Percentiles rank a stretch among this genome's conserved stretches.
phyloP scores from a whole-genome alignment of 768 basidiomycete genomes.

The Mycena rebaudengoi region DNA sequence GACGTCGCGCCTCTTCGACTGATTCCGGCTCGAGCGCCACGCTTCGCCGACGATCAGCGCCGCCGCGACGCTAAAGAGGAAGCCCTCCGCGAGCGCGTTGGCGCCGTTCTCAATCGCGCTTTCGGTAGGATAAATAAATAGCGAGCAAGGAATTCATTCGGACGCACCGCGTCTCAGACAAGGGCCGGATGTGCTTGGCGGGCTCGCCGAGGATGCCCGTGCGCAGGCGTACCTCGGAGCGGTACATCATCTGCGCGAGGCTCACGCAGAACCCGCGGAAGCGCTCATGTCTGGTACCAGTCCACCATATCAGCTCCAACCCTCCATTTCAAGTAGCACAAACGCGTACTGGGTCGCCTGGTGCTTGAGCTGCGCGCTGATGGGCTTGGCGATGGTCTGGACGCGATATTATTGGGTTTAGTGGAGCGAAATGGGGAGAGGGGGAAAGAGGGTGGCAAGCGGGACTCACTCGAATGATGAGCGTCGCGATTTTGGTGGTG shows the following conservation, averaged over 20 bases:
- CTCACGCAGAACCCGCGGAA: conserved; percentile 77
- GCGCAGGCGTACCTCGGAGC: conserved; percentile 73
- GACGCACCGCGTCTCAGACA: conserved; percentile 77
- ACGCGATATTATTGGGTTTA: not conserved
- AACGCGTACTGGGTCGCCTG: conserved; percentile 75
- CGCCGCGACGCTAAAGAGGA: conserved; percentile 82
- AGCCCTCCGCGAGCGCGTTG: conserved; percentile 85
- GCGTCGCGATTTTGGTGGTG: conserved; percentile 75
- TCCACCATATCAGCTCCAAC: not conserved
- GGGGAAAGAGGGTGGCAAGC: not conserved
- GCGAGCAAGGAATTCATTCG: not conserved
- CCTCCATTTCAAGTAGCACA: not conserved
- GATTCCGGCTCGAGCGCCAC: conserved; percentile 76
- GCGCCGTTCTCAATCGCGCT: conserved; percentile 90
- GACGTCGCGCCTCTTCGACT: conserved; percentile 73
- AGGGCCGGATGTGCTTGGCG: conserved; percentile 73
- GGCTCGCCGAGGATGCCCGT: conserved; percentile 83
- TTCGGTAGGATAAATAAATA: conserved; percentile 1
- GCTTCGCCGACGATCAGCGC: conserved; percentile 78
- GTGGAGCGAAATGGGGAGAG: not conserved
- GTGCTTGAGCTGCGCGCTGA: conserved; percentile 70
- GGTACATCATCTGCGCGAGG: conserved; percentile 82
- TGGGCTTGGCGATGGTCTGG: conserved; percentile 88
- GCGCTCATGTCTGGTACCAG: conserved; percentile 63
- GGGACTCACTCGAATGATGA: conserved; percentile 73